A percentile compares a stretch with the other conserved stretches of the same genome.
Conservation (phyloP, 495 filamentous ascomycete species). For the Polyplosphaeria fusca region DNA sequence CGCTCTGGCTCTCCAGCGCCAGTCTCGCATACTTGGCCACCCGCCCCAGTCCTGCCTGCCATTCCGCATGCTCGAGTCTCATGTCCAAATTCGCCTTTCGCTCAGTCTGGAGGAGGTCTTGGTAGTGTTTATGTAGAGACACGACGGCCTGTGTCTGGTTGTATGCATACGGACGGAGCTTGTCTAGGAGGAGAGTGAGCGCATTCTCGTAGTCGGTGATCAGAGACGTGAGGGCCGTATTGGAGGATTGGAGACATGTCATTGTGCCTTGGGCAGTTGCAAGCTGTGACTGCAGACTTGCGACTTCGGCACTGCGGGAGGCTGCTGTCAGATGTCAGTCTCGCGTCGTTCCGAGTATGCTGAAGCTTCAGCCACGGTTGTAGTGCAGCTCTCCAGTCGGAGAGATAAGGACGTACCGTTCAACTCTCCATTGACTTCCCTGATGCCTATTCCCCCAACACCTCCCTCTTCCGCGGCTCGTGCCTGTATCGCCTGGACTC, state of each 20-base stretch:
- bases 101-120: slow-evolving; percentile 55
- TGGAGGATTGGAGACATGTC: slow-evolving; percentile 49
- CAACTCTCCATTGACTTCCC: slow-evolving; percentile 29
- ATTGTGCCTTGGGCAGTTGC: slow-evolving; percentile 49
- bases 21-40: slow-evolving; percentile 32
- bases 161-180: slow-evolving; percentile 60
- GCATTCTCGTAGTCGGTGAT: slow-evolving; percentile 57
- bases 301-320: slow-evolving; percentile 26
- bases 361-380: too few relatives aligned
- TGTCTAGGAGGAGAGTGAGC: slow-evolving; percentile 57
- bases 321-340: too few relatives aligned
- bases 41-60: slow-evolving; percentile 51
- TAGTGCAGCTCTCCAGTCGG: too few relatives aligned
- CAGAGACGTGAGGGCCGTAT: slow-evolving; percentile 52
- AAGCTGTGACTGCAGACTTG: slow-evolving; percentile 53
- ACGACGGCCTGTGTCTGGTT: slow-evolving; percentile 59
- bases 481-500: slow-evolving; percentile 61
- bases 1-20: slow-evolving; percentile 32
- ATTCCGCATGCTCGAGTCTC: slow-evolving; percentile 61
- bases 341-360: too few relatives aligned
- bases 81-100: slow-evolving; percentile 56
- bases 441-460: background rate
- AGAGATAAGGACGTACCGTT: slow-evolving; percentile 17
- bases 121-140: slow-evolving; percentile 58
- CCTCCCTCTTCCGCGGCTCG: slow-evolving; percentile 32